These are phyloP conservation scores for Skeletonema grethae DNA, from an alignment of 108 stramenopile genomes.

Conservation along the genomic window DNA sequence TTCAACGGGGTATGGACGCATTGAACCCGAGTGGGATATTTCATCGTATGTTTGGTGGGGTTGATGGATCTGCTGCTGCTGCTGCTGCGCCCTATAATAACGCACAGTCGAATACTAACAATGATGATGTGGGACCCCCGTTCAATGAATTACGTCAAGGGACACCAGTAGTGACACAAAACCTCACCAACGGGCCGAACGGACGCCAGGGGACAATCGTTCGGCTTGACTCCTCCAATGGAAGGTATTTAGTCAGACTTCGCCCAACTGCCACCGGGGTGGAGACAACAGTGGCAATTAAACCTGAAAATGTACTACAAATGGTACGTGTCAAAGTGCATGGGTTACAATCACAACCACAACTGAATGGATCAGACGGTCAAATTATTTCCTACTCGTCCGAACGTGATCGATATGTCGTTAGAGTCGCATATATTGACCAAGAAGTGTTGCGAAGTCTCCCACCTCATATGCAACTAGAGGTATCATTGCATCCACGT, in stretches of 20 bases:
- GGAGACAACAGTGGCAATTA: slow-evolving; percentile 65
- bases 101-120: neutral
- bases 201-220: slow-evolving; percentile 73
- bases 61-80: neutral
- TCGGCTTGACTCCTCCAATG: slow-evolving; percentile 69
- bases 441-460: neutral
- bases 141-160: slow-evolving; percentile 30
- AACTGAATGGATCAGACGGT: slow-evolving; percentile 85
- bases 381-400: slow-evolving; percentile 61
- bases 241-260: slow-evolving; percentile 57
- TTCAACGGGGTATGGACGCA: neutral
- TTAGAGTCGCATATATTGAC: slow-evolving; percentile 12
- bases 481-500: slow-evolving; percentile 6
- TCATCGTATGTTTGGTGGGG: neutral
- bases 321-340: slow-evolving; percentile 70
- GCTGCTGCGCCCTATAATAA: neutral
- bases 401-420: slow-evolving; percentile 45
- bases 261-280: slow-evolving; percentile 41
- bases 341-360: slow-evolving; percentile 75
- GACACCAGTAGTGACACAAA: slow-evolving; percentile 33
- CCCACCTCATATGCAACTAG: neutral
- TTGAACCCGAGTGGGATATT: neutral
- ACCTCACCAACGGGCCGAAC: slow-evolving; percentile 72
- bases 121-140: slow-evolving; percentile 2
- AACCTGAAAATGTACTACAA: slow-evolving; percentile 74